Base-by-base conservation (phyloP, 176 grass and related monocot genomes). In the Cocos nucifera region DNA sequence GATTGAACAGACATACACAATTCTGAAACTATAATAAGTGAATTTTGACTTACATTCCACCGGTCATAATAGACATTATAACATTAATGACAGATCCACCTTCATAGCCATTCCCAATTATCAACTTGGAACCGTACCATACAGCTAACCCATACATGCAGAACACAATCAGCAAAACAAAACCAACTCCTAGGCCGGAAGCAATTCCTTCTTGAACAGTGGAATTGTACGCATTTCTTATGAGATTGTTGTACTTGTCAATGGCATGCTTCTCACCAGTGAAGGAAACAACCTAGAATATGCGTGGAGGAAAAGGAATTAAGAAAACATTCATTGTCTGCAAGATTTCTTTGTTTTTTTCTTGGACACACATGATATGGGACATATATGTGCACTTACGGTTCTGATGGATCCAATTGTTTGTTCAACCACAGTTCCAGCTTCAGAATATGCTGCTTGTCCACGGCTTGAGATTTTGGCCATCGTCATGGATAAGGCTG, bases 11-110 rank as follows among this genome's bases (percentile, higher is more conserved):
- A 58, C 21, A 27, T 1, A 22, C 1, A 58, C 56, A 27, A 44
- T 3, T 12, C 35, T 44, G 10, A 44, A 44, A 44, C 35, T 44
- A 14, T 44, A 44, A 14, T 12, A 2, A 44, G 35, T 3, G 10
- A 44, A 22, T 15, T 26, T 17, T 24, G 29, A 87, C 83, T 80
- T 61, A 92, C 88, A 92, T 87, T 72, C 73, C 88, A 71, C 88
- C 83, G 15, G 66, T 86, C 69, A 86, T 83, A 54, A 92, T 73
- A 6, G 88, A 73, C 70, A 86, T 83, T 44, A 92, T 77, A 27
- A 86, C 73, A 78, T 92, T 92, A 32, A 92, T 83, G 59, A 92
- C 73, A 69, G 63, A 64, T 53, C 83, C 88, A 59, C 88, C 88
- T 14, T 59, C 75, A 28, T 92, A 92, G 19, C 88, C 83, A 59